These are phyloP conservation scores for Mitragyna speciosa DNA, from an alignment of 257 asterid species.

Conservation along the genomic window DNA sequence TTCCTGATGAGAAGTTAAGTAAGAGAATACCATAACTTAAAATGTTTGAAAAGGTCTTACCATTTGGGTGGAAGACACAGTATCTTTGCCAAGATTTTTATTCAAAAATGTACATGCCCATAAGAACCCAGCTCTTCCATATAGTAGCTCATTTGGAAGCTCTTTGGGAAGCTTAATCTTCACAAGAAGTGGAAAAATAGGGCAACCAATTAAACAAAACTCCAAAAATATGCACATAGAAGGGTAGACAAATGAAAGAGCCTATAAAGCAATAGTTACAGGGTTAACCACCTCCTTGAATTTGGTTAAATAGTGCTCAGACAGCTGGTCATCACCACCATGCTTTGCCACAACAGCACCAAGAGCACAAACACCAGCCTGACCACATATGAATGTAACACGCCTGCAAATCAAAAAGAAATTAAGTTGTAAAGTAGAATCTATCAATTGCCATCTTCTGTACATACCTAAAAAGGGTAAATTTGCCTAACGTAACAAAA, in stretches of 20 bases:
- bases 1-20: conserved; percentile 13
- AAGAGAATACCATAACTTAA: conserved; percentile 6
- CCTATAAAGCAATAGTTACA: not conserved
- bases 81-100: conserved; percentile 51
- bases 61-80: conserved; percentile 50
- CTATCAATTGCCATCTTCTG: not conserved
- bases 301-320: conserved; percentile 44
- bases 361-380: conserved; percentile 73
- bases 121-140: conserved; percentile 77
- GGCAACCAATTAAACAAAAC: not conserved
- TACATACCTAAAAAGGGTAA: not conserved
- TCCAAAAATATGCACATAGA: not conserved
- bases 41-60: conserved; percentile 33
- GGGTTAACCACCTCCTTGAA: conserved; percentile 48
- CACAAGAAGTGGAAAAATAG: not conserved
- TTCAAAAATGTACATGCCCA: conserved; percentile 79
- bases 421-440: not conserved
- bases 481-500: not conserved
- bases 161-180: conserved; percentile 67
- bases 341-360: conserved; percentile 78
- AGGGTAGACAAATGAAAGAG: not conserved
- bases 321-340: conserved; percentile 49
- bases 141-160: conserved; percentile 63
- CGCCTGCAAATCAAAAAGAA: conserved; percentile 39
- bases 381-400: conserved; percentile 72